Conservation (phyloP, 208 protist species). For the Trypanosoma congolense region DNA sequence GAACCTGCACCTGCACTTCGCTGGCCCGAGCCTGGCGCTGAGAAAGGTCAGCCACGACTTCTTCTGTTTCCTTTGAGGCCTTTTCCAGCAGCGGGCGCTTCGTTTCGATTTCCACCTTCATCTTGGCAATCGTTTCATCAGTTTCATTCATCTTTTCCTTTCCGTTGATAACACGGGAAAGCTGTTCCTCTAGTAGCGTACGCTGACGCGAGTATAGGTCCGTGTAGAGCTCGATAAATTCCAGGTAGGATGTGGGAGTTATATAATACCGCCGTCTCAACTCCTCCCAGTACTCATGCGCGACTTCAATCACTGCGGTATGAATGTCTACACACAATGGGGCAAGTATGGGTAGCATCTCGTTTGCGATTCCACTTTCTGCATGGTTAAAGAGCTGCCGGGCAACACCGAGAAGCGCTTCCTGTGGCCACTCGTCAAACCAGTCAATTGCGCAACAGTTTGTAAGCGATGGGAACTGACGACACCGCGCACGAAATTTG, state of each 20-base stretch:
- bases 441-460: constrained; percentile 98
- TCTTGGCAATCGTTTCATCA: constrained; percentile 89
- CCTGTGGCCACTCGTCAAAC: constrained; percentile 95
- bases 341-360: constrained; percentile 64
- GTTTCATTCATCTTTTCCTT: constrained; percentile 91
- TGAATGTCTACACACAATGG: constrained; percentile 88
- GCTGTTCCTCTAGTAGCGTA: constrained; percentile 73
- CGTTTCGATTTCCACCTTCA: constrained; percentile 89
- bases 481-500: constrained; percentile 91
- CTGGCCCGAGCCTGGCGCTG: constrained; percentile 78
- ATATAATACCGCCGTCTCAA: constrained; percentile 92
- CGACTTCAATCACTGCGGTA: constrained; percentile 52
- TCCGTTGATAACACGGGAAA: constrained; percentile 88
- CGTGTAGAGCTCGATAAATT: constrained; percentile 94
- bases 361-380: constrained; percentile 16
- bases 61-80: constrained; percentile 83
- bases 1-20: constrained; percentile 87
- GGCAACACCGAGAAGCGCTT: constrained; percentile 91
- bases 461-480: constrained; percentile 96
- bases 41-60: constrained; percentile 86
- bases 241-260: constrained; percentile 94
- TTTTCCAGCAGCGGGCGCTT: constrained; percentile 88
- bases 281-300: constrained; percentile 89
- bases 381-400: constrained; percentile 71
- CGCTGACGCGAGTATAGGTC: constrained; percentile 76